These are phyloP conservation scores for Aspergillus steynii DNA, from an alignment of 495 filamentous ascomycete genomes.

Conservation along the genomic window DNA sequence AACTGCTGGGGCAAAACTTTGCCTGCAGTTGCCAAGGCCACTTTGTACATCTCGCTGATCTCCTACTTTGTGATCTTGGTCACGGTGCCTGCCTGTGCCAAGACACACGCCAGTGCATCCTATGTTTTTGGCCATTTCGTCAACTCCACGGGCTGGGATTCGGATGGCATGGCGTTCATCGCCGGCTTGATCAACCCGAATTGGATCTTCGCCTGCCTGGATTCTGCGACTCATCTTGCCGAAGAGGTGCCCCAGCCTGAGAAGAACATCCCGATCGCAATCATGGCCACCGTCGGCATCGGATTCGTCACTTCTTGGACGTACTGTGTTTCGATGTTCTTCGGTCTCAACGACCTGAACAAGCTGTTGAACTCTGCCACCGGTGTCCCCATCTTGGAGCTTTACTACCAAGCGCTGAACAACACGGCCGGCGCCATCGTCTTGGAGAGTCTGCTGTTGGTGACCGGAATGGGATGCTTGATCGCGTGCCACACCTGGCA, in stretches of 20 bases:
- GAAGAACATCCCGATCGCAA: constrained; percentile 49
- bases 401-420: constrained; percentile 56
- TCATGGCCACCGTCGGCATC: constrained; percentile 60
- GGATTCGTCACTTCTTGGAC: constrained; percentile 59
- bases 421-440: constrained; percentile 56
- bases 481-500: constrained; percentile 60
- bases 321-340: constrained; percentile 60
- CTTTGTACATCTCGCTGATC: constrained; percentile 53
- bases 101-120: constrained; percentile 50
- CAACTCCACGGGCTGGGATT: constrained; percentile 62
- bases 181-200: constrained; percentile 63
- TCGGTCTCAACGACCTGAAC: constrained; percentile 53
- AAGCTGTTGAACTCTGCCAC: constrained; percentile 49
- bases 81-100: constrained; percentile 55
- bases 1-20: constrained; percentile 58
- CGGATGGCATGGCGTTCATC: constrained; percentile 63
- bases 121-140: constrained; percentile 65
- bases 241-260: constrained; percentile 58
- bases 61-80: constrained; percentile 57
- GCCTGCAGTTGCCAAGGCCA: constrained; percentile 48
- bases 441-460: constrained; percentile 54
- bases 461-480: constrained; percentile 56
- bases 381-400: constrained; percentile 55
- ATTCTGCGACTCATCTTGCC: constrained; percentile 62
- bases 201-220: constrained; percentile 62